These are phyloP conservation scores for Macadamia tetraphylla DNA, from an alignment of 164 flowering plant species.

Conservation along the genomic window DNA sequence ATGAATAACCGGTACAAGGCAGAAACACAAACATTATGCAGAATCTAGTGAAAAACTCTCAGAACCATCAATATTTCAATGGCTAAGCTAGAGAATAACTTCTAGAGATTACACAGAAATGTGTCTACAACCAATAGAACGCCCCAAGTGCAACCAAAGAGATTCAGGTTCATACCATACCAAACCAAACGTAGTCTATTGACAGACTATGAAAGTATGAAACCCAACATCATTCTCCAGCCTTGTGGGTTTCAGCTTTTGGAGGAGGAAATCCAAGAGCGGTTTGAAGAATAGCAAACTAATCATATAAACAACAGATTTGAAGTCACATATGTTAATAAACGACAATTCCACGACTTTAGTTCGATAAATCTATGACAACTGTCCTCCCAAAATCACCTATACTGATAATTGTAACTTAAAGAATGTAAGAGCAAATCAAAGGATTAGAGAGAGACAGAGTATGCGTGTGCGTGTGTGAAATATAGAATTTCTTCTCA, in stretches of 20 bases:
- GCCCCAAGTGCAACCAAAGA: no score
- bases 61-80: no score
- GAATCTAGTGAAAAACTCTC: no score
- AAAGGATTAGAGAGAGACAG: not conserved
- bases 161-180: no score
- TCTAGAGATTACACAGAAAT: no score
- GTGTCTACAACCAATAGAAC: no score
- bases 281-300: not conserved
- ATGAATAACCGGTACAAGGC: no score
- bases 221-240: not conserved
- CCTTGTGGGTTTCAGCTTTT: not conserved
- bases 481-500: no score
- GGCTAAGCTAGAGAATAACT: no score
- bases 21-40: no score
- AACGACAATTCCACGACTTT: not conserved
- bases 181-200: no score
- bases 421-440: constrained; percentile 1
- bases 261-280: not conserved
- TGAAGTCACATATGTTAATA: not conserved
- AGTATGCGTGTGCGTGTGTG: no score
- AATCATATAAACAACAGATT: not conserved
- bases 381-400: not conserved
- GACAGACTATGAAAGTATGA: not conserved
- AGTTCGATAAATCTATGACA: not conserved
- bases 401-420: not conserved